phyloP scores from a whole-genome alignment of 352 stramenopile species.

The Pythium vanterpoolii region DNA sequence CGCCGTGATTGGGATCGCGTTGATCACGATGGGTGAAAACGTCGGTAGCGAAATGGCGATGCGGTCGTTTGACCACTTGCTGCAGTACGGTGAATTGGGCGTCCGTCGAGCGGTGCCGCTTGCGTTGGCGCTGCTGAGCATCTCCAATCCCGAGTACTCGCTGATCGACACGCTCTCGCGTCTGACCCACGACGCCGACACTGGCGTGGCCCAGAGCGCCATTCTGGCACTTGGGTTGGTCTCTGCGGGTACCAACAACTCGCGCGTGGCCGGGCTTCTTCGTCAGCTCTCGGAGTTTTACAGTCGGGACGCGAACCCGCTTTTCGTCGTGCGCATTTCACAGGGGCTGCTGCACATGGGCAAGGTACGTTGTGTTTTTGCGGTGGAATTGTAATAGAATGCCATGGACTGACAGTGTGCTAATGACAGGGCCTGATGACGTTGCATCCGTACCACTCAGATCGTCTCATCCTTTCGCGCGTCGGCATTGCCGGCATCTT shows the following conservation, averaged over 20 bases:
- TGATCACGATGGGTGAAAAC: slow-evolving; percentile 98
- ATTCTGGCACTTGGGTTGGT: slow-evolving; percentile 97
- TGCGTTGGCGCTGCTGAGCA: slow-evolving; percentile 94
- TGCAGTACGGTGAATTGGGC: slow-evolving; percentile 98
- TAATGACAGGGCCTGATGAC: slow-evolving; percentile 92
- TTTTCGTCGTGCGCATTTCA: slow-evolving; percentile 98
- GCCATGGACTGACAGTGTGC: slow-evolving; percentile 2
- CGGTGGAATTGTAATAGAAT: not conserved
- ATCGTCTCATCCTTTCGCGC: slow-evolving; percentile 87
- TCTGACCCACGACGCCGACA: slow-evolving; percentile 97
- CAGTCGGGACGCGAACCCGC: slow-evolving; percentile 94
- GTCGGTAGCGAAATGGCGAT: slow-evolving; percentile 98
- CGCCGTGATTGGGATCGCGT: slow-evolving; percentile 96
- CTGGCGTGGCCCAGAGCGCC: slow-evolving; percentile 95
- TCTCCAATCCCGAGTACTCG: slow-evolving; percentile 98
- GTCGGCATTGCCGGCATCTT: slow-evolving; percentile 95
- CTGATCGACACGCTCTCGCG: slow-evolving; percentile 96
- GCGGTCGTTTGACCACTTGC: slow-evolving; percentile 98
- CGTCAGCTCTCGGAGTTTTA: slow-evolving; percentile 98
- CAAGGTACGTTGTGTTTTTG: slow-evolving; percentile 64
- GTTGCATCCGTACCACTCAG: slow-evolving; percentile 97
- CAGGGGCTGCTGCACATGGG: slow-evolving; percentile 99
- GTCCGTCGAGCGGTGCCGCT: slow-evolving; percentile 97
- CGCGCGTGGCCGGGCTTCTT: slow-evolving; percentile 96
- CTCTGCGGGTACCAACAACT: slow-evolving; percentile 99